Evolutionary conservation across 495 filamentous ascomycete genomes (phyloP).

Genomic region (Xylona heveae): DNA sequence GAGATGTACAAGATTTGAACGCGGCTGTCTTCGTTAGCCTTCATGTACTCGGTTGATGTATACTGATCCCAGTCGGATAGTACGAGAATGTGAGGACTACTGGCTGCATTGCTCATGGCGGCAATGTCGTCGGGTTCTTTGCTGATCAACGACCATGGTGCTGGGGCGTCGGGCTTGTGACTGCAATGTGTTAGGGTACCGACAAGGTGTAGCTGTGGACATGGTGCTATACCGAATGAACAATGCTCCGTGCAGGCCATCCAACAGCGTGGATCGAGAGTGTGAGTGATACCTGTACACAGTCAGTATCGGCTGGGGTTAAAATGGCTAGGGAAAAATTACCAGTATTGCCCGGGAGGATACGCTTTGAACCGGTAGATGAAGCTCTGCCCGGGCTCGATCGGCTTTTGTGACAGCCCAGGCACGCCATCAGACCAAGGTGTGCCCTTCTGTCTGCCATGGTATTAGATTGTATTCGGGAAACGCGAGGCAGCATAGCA

Average conservation of each 20-base stretch:
- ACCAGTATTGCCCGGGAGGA: slow-evolving; percentile 28
- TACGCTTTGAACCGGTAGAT: slow-evolving; percentile 25
- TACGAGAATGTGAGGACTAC: slow-evolving; percentile 21
- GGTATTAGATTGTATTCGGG: slow-evolving; percentile 1
- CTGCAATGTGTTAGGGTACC: slow-evolving; percentile 8
- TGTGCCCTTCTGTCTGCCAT: slow-evolving; percentile 16
- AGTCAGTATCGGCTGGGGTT: background rate
- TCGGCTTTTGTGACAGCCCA: slow-evolving; percentile 22
- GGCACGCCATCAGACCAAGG: slow-evolving; percentile 30
- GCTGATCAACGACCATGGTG: slow-evolving; percentile 25
- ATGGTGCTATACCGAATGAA: slow-evolving; percentile 16
- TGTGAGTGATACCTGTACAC: slow-evolving; percentile 30
- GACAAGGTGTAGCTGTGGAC: slow-evolving; percentile 7
- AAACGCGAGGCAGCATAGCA: slow-evolving; percentile 6
- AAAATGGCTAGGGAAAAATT: background rate
- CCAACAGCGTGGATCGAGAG: slow-evolving; percentile 21
- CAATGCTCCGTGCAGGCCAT: slow-evolving; percentile 31
- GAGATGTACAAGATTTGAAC: slow-evolving; percentile 18
- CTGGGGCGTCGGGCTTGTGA: slow-evolving; percentile 15
- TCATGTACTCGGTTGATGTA: slow-evolving; percentile 23
- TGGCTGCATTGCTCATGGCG: slow-evolving; percentile 24
- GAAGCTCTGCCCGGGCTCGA: slow-evolving; percentile 21
- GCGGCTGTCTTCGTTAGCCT: slow-evolving; percentile 16
- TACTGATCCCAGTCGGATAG: slow-evolving; percentile 32
- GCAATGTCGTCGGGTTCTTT: slow-evolving; percentile 16